Evolutionary conservation across 495 filamentous ascomycete species (phyloP).

Genomic region (Neurospora hispaniola): DNA sequence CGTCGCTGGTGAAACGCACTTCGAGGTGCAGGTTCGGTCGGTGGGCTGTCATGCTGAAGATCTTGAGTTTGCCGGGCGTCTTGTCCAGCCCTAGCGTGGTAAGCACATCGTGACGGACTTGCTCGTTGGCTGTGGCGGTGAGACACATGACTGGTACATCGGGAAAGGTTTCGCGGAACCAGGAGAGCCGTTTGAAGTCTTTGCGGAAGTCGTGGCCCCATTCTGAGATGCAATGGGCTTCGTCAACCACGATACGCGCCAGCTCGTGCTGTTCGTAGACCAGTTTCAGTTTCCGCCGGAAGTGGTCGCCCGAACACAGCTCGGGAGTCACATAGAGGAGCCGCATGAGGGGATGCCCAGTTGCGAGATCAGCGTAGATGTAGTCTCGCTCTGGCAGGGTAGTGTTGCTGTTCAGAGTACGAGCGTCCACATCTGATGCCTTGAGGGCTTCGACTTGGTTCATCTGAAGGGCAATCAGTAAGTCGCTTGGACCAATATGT

Average conservation of each 20-base stretch:
- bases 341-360: slow-evolving; percentile 72
- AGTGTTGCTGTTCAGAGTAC: slow-evolving; percentile 78
- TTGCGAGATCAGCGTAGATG: slow-evolving; percentile 71
- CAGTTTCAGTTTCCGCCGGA: slow-evolving; percentile 60
- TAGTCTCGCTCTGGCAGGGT: slow-evolving; percentile 47
- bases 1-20: slow-evolving; percentile 71
- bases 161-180: slow-evolving; percentile 73
- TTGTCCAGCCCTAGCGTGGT: slow-evolving; percentile 55
- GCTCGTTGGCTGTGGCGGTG: slow-evolving; percentile 78
- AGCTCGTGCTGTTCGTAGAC: slow-evolving; percentile 78
- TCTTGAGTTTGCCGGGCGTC: slow-evolving; percentile 43
- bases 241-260: slow-evolving; percentile 78
- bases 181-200: slow-evolving; percentile 77
- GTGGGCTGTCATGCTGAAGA: slow-evolving; percentile 70
- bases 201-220: slow-evolving; percentile 98
- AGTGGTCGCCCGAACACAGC: slow-evolving; percentile 65
- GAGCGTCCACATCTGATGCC: slow-evolving; percentile 63
- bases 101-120: slow-evolving; percentile 72
- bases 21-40: slow-evolving; percentile 87
- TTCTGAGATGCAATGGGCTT: slow-evolving; percentile 95
- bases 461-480: slow-evolving; percentile 39
- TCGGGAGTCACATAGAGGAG: slow-evolving; percentile 93
- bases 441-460: slow-evolving; percentile 82
- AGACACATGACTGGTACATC: slow-evolving; percentile 81
- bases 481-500: not conserved